Percentiles rank a stretch among this genome's conserved stretches.
phyloP scores from a whole-genome alignment of 768 basidiomycete species.

The Gyrodon lividus region DNA sequence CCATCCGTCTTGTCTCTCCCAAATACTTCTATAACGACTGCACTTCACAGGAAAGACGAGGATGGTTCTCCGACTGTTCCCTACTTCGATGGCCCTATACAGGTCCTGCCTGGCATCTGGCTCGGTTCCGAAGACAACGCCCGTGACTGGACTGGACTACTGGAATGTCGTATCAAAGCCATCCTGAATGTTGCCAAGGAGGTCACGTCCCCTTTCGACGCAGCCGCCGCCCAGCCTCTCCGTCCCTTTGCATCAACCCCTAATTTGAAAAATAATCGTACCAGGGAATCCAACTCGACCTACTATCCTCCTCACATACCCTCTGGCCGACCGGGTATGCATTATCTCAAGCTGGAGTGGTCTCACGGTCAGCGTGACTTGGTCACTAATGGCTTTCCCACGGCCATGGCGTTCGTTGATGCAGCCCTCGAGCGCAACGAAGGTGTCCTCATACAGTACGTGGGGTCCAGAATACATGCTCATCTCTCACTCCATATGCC shows the following conservation, averaged over 20 bases:
- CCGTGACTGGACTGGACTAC: conserved; percentile 71
- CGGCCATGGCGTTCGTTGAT: conserved; percentile 81
- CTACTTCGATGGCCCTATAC: conserved; percentile 77
- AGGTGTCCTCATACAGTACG: conserved; percentile 83
- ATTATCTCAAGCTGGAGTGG: conserved; percentile 90
- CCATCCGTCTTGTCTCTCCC: conserved; percentile 74
- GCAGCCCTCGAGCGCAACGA: conserved; percentile 71
- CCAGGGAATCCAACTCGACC: conserved; percentile 41
- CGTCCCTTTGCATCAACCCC: conserved; percentile 70
- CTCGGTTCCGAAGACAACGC: conserved; percentile 93
- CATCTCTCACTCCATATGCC: conserved; percentile 17
- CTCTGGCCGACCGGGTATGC: conserved; percentile 73
- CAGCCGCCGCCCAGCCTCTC: conserved; percentile 43
- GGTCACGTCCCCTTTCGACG: conserved; percentile 70
- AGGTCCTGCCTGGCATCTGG: conserved; percentile 85
- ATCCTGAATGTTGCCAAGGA: conserved; percentile 95
- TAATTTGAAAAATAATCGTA: conserved; percentile 47
- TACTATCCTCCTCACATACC: conserved; percentile 67
- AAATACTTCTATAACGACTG: conserved; percentile 44
- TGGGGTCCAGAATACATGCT: conserved; percentile 23
- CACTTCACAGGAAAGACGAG: conserved; percentile 64
- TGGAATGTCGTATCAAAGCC: conserved; percentile 70
- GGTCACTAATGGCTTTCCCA: conserved; percentile 73
- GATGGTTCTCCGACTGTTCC: conserved; percentile 60
- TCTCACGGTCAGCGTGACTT: conserved; percentile 93